Evolutionary conservation across 306 rosid genomes (phyloP), one percentile per base, ranked within the genome.

Genomic region (Fragaria ananassa): DNA sequence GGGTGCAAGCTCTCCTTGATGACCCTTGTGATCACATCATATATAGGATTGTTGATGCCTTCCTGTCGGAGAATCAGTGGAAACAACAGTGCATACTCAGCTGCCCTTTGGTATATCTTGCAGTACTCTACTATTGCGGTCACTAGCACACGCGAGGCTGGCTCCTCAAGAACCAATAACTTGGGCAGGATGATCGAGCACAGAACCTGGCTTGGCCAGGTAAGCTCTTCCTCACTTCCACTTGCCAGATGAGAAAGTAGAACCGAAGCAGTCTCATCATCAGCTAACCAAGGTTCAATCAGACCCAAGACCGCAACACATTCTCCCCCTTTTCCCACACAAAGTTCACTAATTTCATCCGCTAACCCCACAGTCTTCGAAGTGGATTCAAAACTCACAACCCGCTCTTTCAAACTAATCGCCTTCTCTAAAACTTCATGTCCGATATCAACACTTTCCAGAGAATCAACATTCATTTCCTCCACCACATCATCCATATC

Each of bases 1-100:
- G 71, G 83, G 76, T 78, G 88, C 79, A 74, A 81, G 74, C 88
- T 65, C 68, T 85, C 85, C 81, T 61, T 85, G 75, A 81, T 61
- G 68, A 85, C 72, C 42, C 79, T 78, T 8, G 60, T n/a, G 45
- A 85, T 85, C 19, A 78, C 78, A 78, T 85, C 85, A 34, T 41
- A 66, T 41, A 81, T 85, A 31, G 81, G 74, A 70, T 75, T 85
- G 74, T 85, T 85, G 76, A 85, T 75, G 72, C 88, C 88, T 70
- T 78, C 73, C 25, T 8, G 51, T 10, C 60, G 56, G 60, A 85
- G 78, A 81, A 85, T 71, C 71, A 85, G 76, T 0, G 85, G 88
- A 81, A 78, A 53, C 72, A 85, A 74, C 78, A 85, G 74, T 9
- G 81, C 83, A 45, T 71, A 67, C 17, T 57, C 87, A 17, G 80